Conservation (phyloP, 495 filamentous ascomycete species). For the Bryoglossum gracile region DNA sequence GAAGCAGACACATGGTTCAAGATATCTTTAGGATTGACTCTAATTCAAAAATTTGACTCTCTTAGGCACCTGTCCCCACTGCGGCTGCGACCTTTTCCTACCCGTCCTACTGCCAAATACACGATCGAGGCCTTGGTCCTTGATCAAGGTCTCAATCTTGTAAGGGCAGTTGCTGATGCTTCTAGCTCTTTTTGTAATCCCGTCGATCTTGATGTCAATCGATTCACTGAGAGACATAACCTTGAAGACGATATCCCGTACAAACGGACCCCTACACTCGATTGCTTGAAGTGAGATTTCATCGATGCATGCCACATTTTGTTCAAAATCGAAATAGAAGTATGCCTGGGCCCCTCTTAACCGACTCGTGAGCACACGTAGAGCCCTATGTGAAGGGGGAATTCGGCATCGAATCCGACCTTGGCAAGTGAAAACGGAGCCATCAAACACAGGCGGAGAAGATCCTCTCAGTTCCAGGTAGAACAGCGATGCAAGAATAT, state of each 20-base stretch:
- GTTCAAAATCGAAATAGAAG: neutral
- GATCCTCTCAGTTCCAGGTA: neutral
- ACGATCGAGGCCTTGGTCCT: conserved; percentile 11
- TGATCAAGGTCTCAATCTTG: conserved; percentile 3
- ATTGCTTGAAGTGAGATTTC: neutral
- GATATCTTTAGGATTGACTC: too few relatives aligned
- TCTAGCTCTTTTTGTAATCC: conserved; percentile 1
- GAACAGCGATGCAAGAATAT: conserved; percentile 6
- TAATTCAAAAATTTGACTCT: too few relatives aligned
- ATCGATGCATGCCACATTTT: neutral
- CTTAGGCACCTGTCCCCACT: too few relatives aligned
- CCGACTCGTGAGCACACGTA: neutral
- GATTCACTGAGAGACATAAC: neutral
- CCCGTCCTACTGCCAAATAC: too few relatives aligned
- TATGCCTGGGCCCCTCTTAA: neutral
- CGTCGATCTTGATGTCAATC: conserved; percentile 9
- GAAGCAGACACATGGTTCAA: too few relatives aligned
- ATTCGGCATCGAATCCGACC: conserved; percentile 7
- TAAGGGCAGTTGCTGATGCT: conserved; percentile 20
- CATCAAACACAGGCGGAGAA: neutral
- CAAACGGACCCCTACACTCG: neutral
- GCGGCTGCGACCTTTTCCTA: too few relatives aligned
- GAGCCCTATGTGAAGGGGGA: neutral
- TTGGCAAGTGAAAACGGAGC: neutral
- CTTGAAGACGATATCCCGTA: neutral